Evolutionary conservation across 148 eudicot species (phyloP).

Genomic region (Cornus controversa): DNA sequence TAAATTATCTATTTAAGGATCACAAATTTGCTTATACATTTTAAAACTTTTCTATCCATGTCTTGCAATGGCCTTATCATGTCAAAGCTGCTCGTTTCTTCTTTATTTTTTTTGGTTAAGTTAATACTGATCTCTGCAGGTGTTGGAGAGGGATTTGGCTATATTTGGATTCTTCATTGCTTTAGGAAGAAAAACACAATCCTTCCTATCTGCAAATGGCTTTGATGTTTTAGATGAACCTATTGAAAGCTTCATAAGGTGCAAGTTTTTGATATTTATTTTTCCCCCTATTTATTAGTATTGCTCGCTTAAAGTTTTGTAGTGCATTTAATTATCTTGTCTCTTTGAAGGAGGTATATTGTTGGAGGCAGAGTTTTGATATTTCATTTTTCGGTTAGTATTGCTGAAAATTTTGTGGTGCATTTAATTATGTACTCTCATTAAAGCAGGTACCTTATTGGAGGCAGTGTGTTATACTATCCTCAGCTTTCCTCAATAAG

Average conservation of each 20-base stretch:
- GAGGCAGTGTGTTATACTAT: slow-evolving; percentile 88
- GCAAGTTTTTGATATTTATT: neutral
- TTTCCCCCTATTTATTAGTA: neutral
- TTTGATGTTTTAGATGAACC: slow-evolving; percentile 67
- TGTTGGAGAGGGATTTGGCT: slow-evolving; percentile 91
- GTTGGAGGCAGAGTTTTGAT: slow-evolving; percentile 71
- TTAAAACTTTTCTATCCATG: neutral
- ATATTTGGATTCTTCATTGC: slow-evolving; percentile 95
- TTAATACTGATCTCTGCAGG: slow-evolving; percentile 39
- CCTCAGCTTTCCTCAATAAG: slow-evolving; percentile 96
- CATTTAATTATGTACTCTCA: slow-evolving; percentile 11
- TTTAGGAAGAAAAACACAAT: slow-evolving; percentile 84
- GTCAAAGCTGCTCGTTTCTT: neutral
- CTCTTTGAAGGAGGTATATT: slow-evolving; percentile 54
- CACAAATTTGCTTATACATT: neutral
- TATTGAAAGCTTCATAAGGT: slow-evolving; percentile 81
- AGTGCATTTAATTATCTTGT: slow-evolving; percentile 3
- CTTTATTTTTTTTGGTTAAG: neutral
- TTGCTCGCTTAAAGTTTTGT: neutral
- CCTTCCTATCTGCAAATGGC: slow-evolving; percentile 72
- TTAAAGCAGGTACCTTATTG: slow-evolving; percentile 67
- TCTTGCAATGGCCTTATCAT: slow-evolving; percentile 12
- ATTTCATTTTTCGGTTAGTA: too few species aligned
- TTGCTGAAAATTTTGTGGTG: neutral
- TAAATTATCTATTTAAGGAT: neutral